phyloP scores from a whole-genome alignment of 2,329 filamentous ascomycete genomes.

The Hypomyces rosellus region DNA sequence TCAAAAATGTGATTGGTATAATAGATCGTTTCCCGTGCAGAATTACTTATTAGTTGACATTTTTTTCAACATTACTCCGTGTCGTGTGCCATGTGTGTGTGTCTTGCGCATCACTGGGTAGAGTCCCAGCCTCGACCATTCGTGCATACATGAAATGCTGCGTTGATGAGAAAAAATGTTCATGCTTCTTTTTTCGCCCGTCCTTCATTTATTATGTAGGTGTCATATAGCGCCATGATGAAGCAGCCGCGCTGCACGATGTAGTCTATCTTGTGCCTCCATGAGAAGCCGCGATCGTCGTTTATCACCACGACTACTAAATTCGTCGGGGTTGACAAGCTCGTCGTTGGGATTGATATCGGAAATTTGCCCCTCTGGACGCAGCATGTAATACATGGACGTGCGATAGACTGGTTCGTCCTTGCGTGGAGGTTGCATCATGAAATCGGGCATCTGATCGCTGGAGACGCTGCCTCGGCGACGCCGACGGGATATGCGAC shows the following conservation, averaged over 20 bases:
- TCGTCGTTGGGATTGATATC: constrained; percentile 17
- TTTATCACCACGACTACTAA: constrained; percentile 19
- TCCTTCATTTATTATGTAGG: not conserved
- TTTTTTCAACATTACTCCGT: no score
- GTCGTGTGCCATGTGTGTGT: no score
- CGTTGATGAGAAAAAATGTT: no score
- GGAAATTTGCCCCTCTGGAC: constrained; percentile 6
- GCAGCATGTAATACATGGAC: constrained; percentile 29
- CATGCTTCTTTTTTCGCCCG: no score
- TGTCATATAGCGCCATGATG: constrained; percentile 16
- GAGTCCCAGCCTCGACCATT: no score
- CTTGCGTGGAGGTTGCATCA: constrained; percentile 8
- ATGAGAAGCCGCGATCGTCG: constrained; percentile 22
- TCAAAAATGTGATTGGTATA: no score
- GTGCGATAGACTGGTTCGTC: constrained; percentile 20
- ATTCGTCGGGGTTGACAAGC: constrained; percentile 16
- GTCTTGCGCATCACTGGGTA: no score
- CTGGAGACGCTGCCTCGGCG: constrained; percentile 13
- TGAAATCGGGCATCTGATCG: constrained; percentile 11
- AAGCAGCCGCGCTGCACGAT: constrained; percentile 35
- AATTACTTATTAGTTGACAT: no score
- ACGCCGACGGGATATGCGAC: constrained; percentile 16
- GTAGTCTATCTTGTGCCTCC: constrained; percentile 33
- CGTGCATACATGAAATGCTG: no score
- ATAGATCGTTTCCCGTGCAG: no score